Evolutionary conservation across 75 land plant species (phyloP).

Genomic region (Gnetum montanum): DNA sequence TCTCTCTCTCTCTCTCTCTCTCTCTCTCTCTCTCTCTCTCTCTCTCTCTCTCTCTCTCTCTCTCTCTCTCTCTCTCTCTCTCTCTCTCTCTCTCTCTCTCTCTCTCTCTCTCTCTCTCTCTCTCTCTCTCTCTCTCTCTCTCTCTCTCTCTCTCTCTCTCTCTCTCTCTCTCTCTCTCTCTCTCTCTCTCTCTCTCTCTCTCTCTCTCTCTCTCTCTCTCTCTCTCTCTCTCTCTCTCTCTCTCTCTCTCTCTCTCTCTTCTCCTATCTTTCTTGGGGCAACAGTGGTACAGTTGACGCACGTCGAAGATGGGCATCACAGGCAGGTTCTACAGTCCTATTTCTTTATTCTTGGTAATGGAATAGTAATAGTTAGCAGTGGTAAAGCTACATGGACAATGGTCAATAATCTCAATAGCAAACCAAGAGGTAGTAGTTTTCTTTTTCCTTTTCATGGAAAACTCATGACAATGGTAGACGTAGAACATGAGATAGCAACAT

Average conservation of each 20-base stretch:
- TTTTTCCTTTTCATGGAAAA: too few species aligned
- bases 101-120: not conserved
- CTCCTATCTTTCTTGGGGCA: not conserved
- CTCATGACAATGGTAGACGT: too few species aligned
- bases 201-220: not conserved
- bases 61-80: not conserved
- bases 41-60: not conserved
- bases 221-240: not conserved
- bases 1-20: conserved; percentile 1
- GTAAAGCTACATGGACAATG: too few species aligned
- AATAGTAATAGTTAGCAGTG: too few species aligned
- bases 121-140: not conserved
- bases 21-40: not conserved
- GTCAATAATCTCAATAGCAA: too few species aligned
- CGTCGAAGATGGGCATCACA: too few species aligned
- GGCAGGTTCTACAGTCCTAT: too few species aligned
- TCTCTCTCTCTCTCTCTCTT: not conserved
- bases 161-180: not conserved
- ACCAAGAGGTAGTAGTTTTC: too few species aligned
- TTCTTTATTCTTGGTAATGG: too few species aligned
- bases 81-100: not conserved
- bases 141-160: not conserved
- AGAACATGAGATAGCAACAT: too few species aligned
- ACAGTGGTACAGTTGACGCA: too few species aligned
- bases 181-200: not conserved